Conservation (phyloP, 305 asterid species). For the Fraxinus platypoda region DNA sequence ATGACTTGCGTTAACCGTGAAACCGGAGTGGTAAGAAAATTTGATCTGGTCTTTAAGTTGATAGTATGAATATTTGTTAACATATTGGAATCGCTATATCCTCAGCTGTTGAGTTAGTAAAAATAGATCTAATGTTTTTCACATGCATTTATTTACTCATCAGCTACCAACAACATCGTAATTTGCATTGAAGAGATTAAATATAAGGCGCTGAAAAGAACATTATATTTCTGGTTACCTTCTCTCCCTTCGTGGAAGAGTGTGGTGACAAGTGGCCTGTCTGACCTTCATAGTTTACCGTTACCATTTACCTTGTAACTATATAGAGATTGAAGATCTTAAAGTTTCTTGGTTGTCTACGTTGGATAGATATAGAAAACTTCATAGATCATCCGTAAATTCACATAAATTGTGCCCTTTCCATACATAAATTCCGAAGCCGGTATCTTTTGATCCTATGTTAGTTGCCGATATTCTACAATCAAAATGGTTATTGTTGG, state of each 20-base stretch:
- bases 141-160: background rate
- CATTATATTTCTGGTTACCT: background rate
- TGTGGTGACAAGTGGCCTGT: background rate
- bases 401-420: background rate
- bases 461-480: background rate
- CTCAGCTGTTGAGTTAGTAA: background rate
- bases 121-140: background rate
- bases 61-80: background rate
- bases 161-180: background rate
- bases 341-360: background rate
- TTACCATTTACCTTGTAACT: background rate
- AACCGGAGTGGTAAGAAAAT: slow-evolving; percentile 62
- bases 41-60: background rate
- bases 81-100: background rate
- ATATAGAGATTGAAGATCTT: background rate
- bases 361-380: background rate
- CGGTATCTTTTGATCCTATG: background rate
- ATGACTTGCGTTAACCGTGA: slow-evolving; percentile 83
- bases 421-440: background rate
- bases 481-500: background rate
- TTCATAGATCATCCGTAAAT: background rate
- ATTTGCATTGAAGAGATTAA: background rate
- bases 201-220: background rate
- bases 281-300: background rate
- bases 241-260: background rate